phyloP scores from a whole-genome alignment of 495 filamentous ascomycete genomes.

The Talaromyces liani region DNA sequence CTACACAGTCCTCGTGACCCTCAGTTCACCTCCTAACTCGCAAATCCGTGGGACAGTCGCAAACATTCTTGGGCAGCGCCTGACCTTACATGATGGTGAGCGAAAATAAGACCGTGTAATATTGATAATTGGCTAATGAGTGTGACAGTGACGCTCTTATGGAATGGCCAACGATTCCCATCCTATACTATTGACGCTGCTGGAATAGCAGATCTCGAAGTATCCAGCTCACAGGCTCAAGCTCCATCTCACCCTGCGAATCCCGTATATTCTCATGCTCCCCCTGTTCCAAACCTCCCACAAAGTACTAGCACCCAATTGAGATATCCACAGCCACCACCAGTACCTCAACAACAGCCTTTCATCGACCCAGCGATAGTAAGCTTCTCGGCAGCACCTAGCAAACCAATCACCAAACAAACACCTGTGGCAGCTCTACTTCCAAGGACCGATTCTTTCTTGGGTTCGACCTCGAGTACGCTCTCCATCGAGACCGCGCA shows the following conservation, averaged over 20 bases:
- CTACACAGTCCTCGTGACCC: conserved; percentile 66
- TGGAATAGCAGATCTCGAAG: conserved; percentile 51
- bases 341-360: conserved; percentile 15
- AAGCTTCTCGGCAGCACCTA: conserved; percentile 32
- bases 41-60: conserved; percentile 67
- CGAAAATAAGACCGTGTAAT: not conserved
- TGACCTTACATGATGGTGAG: conserved; percentile 76
- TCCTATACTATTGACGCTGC: conserved; percentile 46
- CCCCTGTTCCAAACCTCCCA: not conserved
- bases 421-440: conserved; percentile 1
- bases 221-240: conserved; percentile 24
- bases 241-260: conserved; percentile 14
- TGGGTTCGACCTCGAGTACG: not conserved
- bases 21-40: conserved; percentile 57
- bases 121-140: conserved; percentile 2
- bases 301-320: not conserved
- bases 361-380: conserved; percentile 53
- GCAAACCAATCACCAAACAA: conserved; percentile 7
- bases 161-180: conserved; percentile 39
- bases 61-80: conserved; percentile 61
- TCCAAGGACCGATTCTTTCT: not conserved
- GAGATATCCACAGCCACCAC: not conserved
- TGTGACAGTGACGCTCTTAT: conserved; percentile 38
- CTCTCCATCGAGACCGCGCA: conserved; percentile 2
- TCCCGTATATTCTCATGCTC: not conserved